Evolutionary conservation across 257 asterid genomes (phyloP), one percentile per base, ranked within the genome.

Genomic region (Pogostemon cablin): DNA sequence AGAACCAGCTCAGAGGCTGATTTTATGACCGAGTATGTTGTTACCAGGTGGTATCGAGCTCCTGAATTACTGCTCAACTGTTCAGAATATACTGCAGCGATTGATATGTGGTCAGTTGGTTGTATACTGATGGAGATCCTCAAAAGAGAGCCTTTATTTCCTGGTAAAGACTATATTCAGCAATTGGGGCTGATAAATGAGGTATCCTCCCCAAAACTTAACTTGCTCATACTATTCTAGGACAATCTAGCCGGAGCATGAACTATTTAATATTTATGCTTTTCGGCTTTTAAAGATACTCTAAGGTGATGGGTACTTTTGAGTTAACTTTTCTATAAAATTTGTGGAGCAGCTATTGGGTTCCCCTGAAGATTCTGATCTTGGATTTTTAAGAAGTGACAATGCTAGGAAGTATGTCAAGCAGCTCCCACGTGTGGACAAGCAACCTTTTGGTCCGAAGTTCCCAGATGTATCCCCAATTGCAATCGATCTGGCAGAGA

Each of bases 281-380:
- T 76, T 71, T 32, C 17, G 17, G 43, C 12, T 68, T 54, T 42
- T 11, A 65, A 43, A 67, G 62, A 48, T 39, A 47, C 39, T 0
- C 32, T 25, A 61, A 58, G 63, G 58, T 9, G 12, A 62, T 52
- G 55, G 10, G 7, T 53, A 34, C 52, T 48, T 25, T 25, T 25
- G n/a, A 68, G 9, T 62, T 17, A 53, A 60, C 34, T 35, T 56
- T 72, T 52, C 50, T 39, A 4, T 49, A 56, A 39, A 55, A 49
- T 62, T 57, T 72, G 42, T 47, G 77, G 83, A 56, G 25, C 80
- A 91, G 98, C 83, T 91, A 49, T 58, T 91, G 73, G 98, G 98
- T 59, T 81, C 96, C 68, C 98, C 96, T 12, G 93, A 91, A 75
- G 98, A 87, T 78, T 82, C 95, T 20, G 96, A 91, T 78, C 93